Evolutionary conservation across 768 basidiomycete genomes (phyloP).

Genomic region (Pilatotrama ljubarskyi): DNA sequence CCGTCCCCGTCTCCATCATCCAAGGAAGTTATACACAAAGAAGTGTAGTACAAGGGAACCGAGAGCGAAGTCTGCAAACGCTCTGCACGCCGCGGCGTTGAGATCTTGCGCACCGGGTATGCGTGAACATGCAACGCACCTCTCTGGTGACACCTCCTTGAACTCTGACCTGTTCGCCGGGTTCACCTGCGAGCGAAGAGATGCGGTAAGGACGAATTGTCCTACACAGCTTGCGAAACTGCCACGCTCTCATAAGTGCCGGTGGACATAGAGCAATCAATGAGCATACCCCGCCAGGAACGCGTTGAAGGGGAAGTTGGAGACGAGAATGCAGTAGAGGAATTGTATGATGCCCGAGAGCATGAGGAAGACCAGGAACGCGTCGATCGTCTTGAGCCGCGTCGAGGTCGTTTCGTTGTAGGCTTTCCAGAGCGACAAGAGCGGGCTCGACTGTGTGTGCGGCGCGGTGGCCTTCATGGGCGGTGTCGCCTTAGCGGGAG

Average conservation of each 20-base stretch:
- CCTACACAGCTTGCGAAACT: constrained; percentile 94
- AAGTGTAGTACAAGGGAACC: constrained; percentile 97
- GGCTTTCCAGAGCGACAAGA: constrained; percentile 68
- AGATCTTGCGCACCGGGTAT: neutral
- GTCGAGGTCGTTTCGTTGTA: constrained; percentile 78
- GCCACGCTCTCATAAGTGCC: neutral
- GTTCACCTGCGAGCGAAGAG: constrained; percentile 89
- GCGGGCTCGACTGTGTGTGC: constrained; percentile 32
- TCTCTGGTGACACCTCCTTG: constrained; percentile 90
- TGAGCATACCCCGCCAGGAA: constrained; percentile 89
- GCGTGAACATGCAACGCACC: constrained; percentile 50
- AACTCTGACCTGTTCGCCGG: constrained; percentile 80
- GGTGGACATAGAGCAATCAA: neutral
- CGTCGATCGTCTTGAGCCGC: constrained; percentile 91
- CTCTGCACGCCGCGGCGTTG: constrained; percentile 49
- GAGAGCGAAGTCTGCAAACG: constrained; percentile 94
- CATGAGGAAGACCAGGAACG: constrained; percentile 90
- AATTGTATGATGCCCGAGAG: constrained; percentile 90
- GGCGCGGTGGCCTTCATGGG: constrained; percentile 20
- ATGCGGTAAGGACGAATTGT: constrained; percentile 94
- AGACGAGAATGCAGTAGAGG: constrained; percentile 86
- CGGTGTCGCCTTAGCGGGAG: constrained; percentile 36
- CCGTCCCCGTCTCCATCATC: constrained; percentile 43
- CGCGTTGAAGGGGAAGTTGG: constrained; percentile 95
- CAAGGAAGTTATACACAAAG: constrained; percentile 98